Base-by-base conservation (phyloP, 805 yeast species). In the Metschnikowia lunata region DNA sequence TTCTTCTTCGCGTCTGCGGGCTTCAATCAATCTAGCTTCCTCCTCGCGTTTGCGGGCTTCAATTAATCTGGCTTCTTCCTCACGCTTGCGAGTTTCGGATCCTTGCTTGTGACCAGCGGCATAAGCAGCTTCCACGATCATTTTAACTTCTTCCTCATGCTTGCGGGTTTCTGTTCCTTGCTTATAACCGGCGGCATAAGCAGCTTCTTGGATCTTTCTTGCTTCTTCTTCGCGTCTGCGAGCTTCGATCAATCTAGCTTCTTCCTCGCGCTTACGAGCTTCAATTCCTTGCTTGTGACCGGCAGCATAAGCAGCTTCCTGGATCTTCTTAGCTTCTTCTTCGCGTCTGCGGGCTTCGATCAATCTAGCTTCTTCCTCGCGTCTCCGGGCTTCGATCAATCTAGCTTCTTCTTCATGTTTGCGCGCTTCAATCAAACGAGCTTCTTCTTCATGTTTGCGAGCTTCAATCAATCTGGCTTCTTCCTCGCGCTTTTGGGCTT, bases 131-230 rank as follows among this genome's bases (percentile, higher is more conserved):
- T 31, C 13, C 34, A 10, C 14, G n/a, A 31, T 31, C 8, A 7
- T 14, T 28, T 28, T 28, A 28, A 8, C 11, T 11, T 28, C 30
- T 8, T 8, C 8, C 30, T 11, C 30, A 9, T 34, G 26, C 18
- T 28, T 6, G n/a, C n/a, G n/a, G n/a, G n/a, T n/a, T n/a, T n/a
- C n/a, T n/a, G n/a, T n/a, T n/a, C n/a, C n/a, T n/a, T n/a, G n/a
- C 18, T 36, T 37, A 4, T 31, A 12, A 8, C 40, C 38, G 18
- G 46, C 46, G 4, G 36, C 41, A 33, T 30, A 42, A 2, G 45
- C 45, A 3, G 43, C 43, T 12, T 29, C 30, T 15, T 34, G 34
- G 14, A 40, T 40, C 34, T 40, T 34, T 14, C 33, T 36, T 31
- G 32, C 28, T 14, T 36, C 39, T 7, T 8, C 32, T 30, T 37